Base-by-base conservation (phyloP, 75 land plant species). In the Gnetum montanum region DNA sequence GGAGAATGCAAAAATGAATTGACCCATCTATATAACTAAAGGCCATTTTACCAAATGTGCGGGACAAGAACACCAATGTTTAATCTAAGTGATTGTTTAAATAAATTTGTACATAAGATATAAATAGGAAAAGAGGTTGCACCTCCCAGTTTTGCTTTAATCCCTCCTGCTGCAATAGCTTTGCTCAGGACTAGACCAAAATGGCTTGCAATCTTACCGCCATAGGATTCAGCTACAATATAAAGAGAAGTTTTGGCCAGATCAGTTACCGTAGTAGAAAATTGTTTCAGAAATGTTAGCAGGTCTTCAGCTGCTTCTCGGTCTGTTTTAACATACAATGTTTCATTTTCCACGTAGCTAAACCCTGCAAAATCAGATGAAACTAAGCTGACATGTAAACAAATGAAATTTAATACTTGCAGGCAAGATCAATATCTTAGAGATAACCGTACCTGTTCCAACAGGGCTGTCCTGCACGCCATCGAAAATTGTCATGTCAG, bases 191-290 rank as follows among this genome's bases (percentile, higher is more conserved):
- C 76, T 36, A 90, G 51, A 10, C 75, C 85, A 25, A 69, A 68
- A 31, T 77, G 72, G 19, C 71, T 80, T 41, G 92, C 88, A 71
- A 66, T 77, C 57, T 83, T 90, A 30, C 96, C 92, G 41, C 96
- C 96, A 73, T 90, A 90, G 30, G 92, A 86, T 70, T 90, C 92
- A 48, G 92, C 92, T 24, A 83, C 82, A 12, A 90, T 53, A 45
- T 54, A 90, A 28, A 90, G 65, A 33, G 88, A 82, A 46, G 72
- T 80, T 24, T 66, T 75, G 46, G 77, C 78, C 1, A 90, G 72
- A 4, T 12, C 34, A n/a, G 13, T 35, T 45, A 73, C 74, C 13
- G 30, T 59, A 15, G 77, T 66, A 67, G 70, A 73, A 30, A 90
- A 50, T 36, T 64, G 18, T 13, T 57, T 63, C 45, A 90, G 57